Base-by-base conservation (phyloP, 2,329 filamentous ascomycete species). In the Metarhizium robertsii region DNA sequence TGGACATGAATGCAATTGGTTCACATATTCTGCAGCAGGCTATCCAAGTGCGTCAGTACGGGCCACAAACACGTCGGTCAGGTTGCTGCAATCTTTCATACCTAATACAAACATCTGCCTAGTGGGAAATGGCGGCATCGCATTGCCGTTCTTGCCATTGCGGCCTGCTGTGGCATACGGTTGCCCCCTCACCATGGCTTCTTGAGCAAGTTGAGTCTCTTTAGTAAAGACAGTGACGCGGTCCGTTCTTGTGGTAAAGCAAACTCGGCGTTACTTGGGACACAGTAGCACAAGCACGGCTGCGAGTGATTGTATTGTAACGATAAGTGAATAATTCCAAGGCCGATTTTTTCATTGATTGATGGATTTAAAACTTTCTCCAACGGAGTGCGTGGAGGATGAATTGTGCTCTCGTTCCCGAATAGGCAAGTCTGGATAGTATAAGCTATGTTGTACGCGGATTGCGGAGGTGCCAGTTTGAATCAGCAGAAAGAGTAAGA, bases 1-100 rank as follows among this genome's bases (percentile, higher is more conserved):
- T 96, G 54, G 92, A 96, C 90, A 96, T 97, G 79, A 99, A 97
- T 6, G 94, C 94, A 71, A 99, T 97, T 53, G 94, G 94, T 70
- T 99, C 94, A 78, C 91, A 96, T 76, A 99, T 92, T 67, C 94
- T 87, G 74, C 92, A 96, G 66, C 96, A 79, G 49, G 91, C 92
- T 95, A 60, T 53, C 20, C 18, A 38, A 18, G 10, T 13, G 49
- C 48, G 45, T 54, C 29, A 47, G 32, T 53, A 20, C 25, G 20
- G 38, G 10, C 36, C 3, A 18, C 3, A 18, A 46, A 53, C 13
- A 40, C 29, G 57, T 48, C 25, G 25, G 42, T 43, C 48, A 30
- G 47, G 53, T 16, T 50, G 38, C 18, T 11, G 32, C 25, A 32
- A 50, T 55, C 50, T 50, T 6, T 66, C 74, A 60, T 73, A 80